phyloP scores from a whole-genome alignment of 306 rosid genomes.

The Dalbergia oliveri region DNA sequence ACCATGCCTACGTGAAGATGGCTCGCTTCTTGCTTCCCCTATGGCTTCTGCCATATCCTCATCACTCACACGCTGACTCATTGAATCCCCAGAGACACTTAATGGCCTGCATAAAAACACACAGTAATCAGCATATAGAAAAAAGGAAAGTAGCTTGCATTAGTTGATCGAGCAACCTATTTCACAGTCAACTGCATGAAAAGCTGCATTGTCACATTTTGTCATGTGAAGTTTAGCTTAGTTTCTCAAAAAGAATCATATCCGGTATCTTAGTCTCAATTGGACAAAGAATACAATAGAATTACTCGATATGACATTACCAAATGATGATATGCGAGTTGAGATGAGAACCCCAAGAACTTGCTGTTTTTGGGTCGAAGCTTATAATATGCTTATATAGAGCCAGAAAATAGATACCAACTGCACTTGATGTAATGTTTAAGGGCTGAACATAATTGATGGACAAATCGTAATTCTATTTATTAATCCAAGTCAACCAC shows the following conservation, averaged over 20 bases:
- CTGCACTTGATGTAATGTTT: conserved; percentile 5
- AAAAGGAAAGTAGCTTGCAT: neutral
- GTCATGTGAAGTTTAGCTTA: conserved; percentile 33
- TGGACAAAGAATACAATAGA: conserved; percentile 27
- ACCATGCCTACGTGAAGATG: conserved; percentile 43
- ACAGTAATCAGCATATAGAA: neutral
- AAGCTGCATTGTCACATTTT: conserved; percentile 31
- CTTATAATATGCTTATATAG: conserved; percentile 38
- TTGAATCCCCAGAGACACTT: neutral
- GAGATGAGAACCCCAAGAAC: neutral
- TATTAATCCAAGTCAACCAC: conserved; percentile 45
- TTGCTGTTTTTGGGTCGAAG: neutral
- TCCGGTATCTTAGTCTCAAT: neutral
- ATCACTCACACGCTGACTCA: conserved; percentile 47
- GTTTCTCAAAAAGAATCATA: neutral
- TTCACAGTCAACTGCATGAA: conserved; percentile 18
- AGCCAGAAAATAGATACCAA: conserved; percentile 3
- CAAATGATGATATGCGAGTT: conserved; percentile 26
- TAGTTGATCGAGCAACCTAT: neutral
- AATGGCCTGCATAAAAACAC: conserved; percentile 20
- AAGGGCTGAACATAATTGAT: neutral
- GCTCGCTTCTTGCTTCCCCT: conserved; percentile 42
- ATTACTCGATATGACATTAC: conserved; percentile 12
- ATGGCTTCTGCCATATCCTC: conserved; percentile 3
- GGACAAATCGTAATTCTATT: neutral